Evolutionary conservation across 2,329 filamentous ascomycete genomes (phyloP).

Genomic region (Cladosporium austrohemisphaericum): DNA sequence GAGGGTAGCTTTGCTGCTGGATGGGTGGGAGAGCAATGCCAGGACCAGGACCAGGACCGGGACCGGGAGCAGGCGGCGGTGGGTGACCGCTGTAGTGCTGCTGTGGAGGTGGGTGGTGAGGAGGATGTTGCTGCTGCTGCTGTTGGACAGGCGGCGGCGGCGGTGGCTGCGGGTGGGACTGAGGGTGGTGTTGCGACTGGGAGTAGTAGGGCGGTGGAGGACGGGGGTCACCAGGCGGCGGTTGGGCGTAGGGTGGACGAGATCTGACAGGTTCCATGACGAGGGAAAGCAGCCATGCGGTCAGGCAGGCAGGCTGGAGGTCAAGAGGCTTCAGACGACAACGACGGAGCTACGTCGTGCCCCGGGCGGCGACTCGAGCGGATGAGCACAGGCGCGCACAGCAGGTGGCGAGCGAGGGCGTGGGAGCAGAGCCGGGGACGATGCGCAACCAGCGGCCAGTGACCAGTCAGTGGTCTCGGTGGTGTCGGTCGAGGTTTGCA

Average conservation of each 20-base stretch:
- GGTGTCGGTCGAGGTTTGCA: no score
- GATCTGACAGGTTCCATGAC: constrained; percentile 16
- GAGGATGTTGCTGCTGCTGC: constrained; percentile 19
- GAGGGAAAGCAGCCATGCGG: constrained; percentile 15
- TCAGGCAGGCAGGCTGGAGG: constrained; percentile 80
- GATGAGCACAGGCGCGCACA: no score
- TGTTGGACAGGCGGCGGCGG: constrained; percentile 11
- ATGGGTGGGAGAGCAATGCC: constrained; percentile 25
- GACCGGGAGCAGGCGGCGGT: constrained; percentile 16
- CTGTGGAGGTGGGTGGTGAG: constrained; percentile 18
- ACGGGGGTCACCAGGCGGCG: constrained; percentile 6
- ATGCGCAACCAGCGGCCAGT: no score
- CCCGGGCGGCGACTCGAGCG: no score
- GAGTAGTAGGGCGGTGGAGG: constrained; percentile 15
- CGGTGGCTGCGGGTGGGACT: constrained; percentile 16
- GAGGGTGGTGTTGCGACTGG: constrained; percentile 16
- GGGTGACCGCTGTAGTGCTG: constrained; percentile 16
- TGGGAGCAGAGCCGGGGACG: background rate
- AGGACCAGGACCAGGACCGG: constrained; percentile 20
- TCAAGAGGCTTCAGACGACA: no score
- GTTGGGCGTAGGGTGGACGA: constrained; percentile 11
- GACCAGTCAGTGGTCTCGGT: no score
- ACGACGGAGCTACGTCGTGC: no score
- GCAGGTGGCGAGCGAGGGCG: background rate
- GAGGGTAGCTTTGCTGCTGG: constrained; percentile 18